phyloP scores from a whole-genome alignment of 78 protist genomes.

The Dictyostelium purpureum region DNA sequence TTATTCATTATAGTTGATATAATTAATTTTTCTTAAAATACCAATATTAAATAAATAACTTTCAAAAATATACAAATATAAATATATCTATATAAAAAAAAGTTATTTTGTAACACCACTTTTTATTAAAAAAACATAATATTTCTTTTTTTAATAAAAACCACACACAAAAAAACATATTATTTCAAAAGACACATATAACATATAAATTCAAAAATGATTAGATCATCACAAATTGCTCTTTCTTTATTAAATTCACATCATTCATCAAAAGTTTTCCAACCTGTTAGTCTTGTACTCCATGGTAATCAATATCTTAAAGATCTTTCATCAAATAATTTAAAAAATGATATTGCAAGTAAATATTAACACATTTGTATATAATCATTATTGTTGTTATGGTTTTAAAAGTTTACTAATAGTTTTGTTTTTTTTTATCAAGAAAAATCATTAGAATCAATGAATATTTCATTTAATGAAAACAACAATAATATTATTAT shows the following conservation, averaged over 20 bases:
- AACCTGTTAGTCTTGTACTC: constrained; percentile 16
- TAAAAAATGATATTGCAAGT: constrained; percentile 9
- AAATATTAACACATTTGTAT: background rate
- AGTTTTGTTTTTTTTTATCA: background rate
- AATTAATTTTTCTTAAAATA: background rate
- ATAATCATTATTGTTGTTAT: background rate
- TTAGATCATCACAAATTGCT: background rate
- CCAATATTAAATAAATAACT: background rate
- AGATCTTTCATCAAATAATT: background rate
- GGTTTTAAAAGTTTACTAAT: background rate
- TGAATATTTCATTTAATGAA: constrained; percentile 27
- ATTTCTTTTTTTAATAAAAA: too few relatives aligned
- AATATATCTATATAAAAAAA: too few relatives aligned
- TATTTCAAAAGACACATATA: too few relatives aligned
- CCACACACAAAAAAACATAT: background rate
- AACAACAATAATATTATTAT: background rate
- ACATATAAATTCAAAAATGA: too few relatives aligned
- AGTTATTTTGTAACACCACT: too few relatives aligned
- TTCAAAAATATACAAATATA: too few relatives aligned
- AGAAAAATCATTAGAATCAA: constrained; percentile 15
- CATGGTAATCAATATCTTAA: constrained; percentile 23
- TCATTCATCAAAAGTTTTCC: background rate
- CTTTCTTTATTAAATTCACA: background rate
- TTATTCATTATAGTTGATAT: background rate
- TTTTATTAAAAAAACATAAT: too few relatives aligned